phyloP scores from a whole-genome alignment of 495 filamentous ascomycete genomes.

The Penicillium arizonense region DNA sequence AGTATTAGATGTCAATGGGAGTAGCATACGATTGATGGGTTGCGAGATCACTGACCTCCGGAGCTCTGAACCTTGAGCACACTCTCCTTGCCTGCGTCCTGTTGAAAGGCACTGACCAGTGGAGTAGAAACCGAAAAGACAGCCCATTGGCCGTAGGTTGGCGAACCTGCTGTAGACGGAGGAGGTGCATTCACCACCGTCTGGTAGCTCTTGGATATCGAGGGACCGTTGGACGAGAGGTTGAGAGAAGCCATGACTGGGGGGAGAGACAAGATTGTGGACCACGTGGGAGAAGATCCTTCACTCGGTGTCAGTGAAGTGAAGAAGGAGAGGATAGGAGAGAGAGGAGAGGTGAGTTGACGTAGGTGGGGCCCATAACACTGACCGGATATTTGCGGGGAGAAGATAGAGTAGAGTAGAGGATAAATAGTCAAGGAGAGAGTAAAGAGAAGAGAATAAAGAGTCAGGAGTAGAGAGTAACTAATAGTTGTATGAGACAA shows the following conservation, averaged over 20 bases:
- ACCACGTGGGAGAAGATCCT: background rate
- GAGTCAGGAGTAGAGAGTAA: no score
- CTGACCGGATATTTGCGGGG: background rate
- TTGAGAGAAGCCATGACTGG: conserved; percentile 85
- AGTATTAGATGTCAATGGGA: background rate
- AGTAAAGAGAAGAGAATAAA: background rate
- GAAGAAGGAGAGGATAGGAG: background rate
- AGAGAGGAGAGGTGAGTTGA: conserved; percentile 4
- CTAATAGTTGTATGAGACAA: background rate
- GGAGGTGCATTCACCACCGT: conserved; percentile 73
- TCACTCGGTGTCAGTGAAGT: background rate
- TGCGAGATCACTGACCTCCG: conserved; percentile 60
- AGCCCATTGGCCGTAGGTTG: conserved; percentile 84
- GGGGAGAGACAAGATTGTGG: background rate
- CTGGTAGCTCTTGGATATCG: conserved; percentile 90
- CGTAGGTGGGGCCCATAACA: conserved; percentile 6
- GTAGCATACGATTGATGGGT: background rate
- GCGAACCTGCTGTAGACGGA: conserved; percentile 62
- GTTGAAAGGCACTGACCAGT: conserved; percentile 85
- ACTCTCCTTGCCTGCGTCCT: conserved; percentile 83
- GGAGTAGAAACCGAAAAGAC: conserved; percentile 89
- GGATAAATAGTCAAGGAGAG: background rate
- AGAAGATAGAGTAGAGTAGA: background rate
- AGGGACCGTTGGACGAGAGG: conserved; percentile 83
- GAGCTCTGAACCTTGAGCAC: conserved; percentile 89